These are phyloP conservation scores for Sonneratia caseolaris DNA, from an alignment of 345 rosid species.

Conservation along the genomic window DNA sequence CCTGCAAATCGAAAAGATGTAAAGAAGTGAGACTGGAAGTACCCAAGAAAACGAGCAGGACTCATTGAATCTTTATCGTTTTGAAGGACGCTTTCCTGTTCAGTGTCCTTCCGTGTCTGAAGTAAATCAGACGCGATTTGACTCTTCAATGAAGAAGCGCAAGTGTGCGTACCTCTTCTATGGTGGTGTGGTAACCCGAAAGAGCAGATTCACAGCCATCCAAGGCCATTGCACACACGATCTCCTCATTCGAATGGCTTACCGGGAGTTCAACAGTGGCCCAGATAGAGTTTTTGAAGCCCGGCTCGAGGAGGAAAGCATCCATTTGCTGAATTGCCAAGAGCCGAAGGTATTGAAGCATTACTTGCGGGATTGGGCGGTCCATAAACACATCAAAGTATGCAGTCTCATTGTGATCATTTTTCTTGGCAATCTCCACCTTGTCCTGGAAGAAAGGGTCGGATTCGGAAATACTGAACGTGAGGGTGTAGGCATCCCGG, in stretches of 20 bases:
- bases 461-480: conserved; percentile 11
- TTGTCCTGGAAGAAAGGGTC: conserved; percentile 14
- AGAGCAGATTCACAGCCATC: conserved; percentile 17
- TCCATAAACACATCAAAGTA: conserved; percentile 14
- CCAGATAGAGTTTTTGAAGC: conserved; percentile 14
- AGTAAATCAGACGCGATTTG: too few species aligned
- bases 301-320: conserved; percentile 17
- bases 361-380: conserved; percentile 7
- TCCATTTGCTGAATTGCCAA: conserved; percentile 11
- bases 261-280: conserved; percentile 6
- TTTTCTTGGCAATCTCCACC: conserved; percentile 10
- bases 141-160: background rate
- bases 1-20: conserved; percentile 7
- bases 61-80: background rate
- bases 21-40: background rate
- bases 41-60: background rate
- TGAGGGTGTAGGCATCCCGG: conserved; percentile 10
- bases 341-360: conserved; percentile 17
- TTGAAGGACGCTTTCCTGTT: background rate
- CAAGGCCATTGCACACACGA: conserved; percentile 12
- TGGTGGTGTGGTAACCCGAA: conserved; percentile 15
- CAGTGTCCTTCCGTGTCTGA: background rate
- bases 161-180: conserved; percentile 11
- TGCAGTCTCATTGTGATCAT: conserved; percentile 11
- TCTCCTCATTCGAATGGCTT: conserved; percentile 14